Conservation (phyloP, 768 basidiomycete species). For the Floccularia luteovirens region DNA sequence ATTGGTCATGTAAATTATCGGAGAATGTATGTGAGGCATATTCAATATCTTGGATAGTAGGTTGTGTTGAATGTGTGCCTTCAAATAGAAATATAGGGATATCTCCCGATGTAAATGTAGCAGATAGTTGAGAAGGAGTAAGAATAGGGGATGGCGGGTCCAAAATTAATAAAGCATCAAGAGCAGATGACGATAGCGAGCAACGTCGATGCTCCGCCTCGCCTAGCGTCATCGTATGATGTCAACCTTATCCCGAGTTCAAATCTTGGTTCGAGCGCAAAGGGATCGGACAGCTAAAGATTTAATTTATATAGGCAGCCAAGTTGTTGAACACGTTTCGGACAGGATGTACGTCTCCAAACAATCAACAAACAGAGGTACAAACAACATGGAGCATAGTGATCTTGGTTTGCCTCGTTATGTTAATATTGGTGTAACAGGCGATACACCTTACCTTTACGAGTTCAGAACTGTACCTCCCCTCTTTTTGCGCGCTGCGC, state of each 20-base stretch:
- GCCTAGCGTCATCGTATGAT: no score
- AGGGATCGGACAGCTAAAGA: no score
- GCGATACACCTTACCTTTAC: neutral
- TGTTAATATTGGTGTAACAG: neutral
- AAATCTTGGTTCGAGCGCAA: no score
- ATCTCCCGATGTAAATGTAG: conserved; percentile 33
- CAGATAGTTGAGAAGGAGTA: conserved; percentile 24
- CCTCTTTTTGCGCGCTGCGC: conserved; percentile 7
- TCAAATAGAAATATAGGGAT: conserved; percentile 46
- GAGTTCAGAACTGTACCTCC: conserved; percentile 3
- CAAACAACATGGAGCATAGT: no score
- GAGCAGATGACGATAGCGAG: conserved; percentile 31
- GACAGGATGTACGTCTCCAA: neutral
- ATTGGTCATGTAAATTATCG: no score
- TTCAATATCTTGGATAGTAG: no score
- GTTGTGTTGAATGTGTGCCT: conserved; percentile 12
- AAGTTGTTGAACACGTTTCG: no score
- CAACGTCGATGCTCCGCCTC: conserved; percentile 13
- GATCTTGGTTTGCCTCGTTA: conserved; percentile 6
- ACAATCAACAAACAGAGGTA: neutral
- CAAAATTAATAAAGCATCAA: conserved; percentile 28
- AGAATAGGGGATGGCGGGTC: conserved; percentile 40
- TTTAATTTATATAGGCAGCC: no score
- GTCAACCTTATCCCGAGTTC: no score
- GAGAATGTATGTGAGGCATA: no score